A percentile compares a stretch with the other conserved stretches of the same genome.
Conservation (phyloP, 2,329 filamentous ascomycete species). For the Domatiomyces catenatus region DNA sequence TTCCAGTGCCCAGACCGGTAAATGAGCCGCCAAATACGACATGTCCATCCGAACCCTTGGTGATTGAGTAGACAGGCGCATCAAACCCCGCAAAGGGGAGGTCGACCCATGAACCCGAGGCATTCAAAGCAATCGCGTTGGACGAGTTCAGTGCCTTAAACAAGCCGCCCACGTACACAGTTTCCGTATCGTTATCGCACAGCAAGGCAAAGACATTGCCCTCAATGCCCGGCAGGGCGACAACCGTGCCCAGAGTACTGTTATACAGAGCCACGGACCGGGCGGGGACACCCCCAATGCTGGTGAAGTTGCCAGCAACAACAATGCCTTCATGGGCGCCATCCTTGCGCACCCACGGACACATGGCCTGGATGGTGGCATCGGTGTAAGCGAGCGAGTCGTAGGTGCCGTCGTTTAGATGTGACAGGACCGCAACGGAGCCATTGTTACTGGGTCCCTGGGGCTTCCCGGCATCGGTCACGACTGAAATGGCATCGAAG, state of each 20-base stretch:
- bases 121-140: conserved; percentile 75
- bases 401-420: conserved; percentile 74
- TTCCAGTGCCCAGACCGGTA: conserved; percentile 62
- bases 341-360: conserved; percentile 53
- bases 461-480: conserved; percentile 67
- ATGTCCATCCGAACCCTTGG: conserved; percentile 62
- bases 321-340: conserved; percentile 59
- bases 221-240: conserved; percentile 61
- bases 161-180: conserved; percentile 81
- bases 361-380: conserved; percentile 78
- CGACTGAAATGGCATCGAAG: conserved; percentile 82
- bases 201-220: conserved; percentile 70
- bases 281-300: conserved; percentile 59
- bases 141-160: conserved; percentile 69
- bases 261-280: conserved; percentile 71
- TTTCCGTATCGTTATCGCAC: conserved; percentile 61
- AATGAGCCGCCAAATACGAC: conserved; percentile 88
- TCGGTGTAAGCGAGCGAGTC: conserved; percentile 60
- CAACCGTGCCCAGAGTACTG: conserved; percentile 52
- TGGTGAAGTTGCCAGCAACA: conserved; percentile 91
- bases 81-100: conserved; percentile 91
- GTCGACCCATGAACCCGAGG: conserved; percentile 52
- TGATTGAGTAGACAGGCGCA: conserved; percentile 74
- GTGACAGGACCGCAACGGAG: conserved; percentile 63
- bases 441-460: conserved; percentile 57